Percentiles rank a stretch among this genome's conserved stretches.
Evolutionary conservation across 176 grass and related monocot species (phyloP).

Genomic region (Hordeum marinum): DNA sequence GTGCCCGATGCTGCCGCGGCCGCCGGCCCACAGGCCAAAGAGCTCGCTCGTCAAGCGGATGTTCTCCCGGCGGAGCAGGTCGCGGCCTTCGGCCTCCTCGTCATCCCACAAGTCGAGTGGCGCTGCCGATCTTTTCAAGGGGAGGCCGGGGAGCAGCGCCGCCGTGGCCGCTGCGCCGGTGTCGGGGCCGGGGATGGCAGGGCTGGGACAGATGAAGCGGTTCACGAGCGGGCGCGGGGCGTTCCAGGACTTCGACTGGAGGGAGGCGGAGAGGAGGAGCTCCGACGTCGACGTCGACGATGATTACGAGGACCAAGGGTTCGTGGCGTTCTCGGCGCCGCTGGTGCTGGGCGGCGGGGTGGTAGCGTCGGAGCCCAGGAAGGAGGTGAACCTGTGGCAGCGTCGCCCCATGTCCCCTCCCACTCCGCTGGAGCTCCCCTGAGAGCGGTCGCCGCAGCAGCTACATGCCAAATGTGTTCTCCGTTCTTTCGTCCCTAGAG

Average conservation of each 20-base stretch:
- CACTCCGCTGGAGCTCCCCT: constrained; percentile 40
- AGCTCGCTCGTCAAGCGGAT: constrained; percentile 38
- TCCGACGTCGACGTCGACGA: not conserved
- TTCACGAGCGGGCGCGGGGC: constrained; percentile 70
- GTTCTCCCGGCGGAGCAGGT: constrained; percentile 46
- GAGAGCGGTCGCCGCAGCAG: not conserved
- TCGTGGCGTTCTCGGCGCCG: constrained; percentile 78
- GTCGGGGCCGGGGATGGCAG: not conserved
- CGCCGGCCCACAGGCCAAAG: not conserved
- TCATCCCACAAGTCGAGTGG: not conserved
- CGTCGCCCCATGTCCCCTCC: constrained; percentile 61
- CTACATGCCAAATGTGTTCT: not conserved
- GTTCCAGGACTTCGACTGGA: constrained; percentile 79
- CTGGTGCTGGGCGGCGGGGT: constrained; percentile 54
- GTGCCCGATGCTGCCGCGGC: constrained; percentile 28
- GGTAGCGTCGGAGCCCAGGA: constrained; percentile 54
- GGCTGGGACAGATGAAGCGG: constrained; percentile 76
- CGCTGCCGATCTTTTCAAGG: not conserved
- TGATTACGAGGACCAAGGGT: constrained; percentile 27
- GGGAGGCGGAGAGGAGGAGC: constrained; percentile 10
- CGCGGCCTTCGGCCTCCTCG: constrained; percentile 1
- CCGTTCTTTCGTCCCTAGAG: not conserved
- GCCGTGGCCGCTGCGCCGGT: not conserved
- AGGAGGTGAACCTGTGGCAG: constrained; percentile 95
- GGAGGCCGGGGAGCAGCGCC: not conserved